Conservation (phyloP, 106 monocot genomes). For the Dendrobium huoshanense region DNA sequence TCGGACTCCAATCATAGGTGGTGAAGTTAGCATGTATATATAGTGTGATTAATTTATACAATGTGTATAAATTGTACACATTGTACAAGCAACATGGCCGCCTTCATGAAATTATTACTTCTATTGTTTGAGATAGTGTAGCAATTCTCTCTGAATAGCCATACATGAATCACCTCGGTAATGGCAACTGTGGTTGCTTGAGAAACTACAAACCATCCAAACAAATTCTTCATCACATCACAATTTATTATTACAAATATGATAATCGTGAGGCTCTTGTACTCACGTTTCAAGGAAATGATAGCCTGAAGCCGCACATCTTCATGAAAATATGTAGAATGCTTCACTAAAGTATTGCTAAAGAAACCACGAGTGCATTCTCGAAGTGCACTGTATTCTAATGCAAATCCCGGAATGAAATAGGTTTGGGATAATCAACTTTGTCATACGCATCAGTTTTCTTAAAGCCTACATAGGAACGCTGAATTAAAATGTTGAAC, state of each 20-base stretch:
- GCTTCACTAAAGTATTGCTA: constrained; percentile 79
- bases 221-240: background rate
- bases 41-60: too few species aligned
- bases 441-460: background rate
- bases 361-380: constrained; percentile 99
- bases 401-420: constrained; percentile 64
- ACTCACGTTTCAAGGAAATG: constrained; percentile 79
- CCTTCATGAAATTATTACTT: too few species aligned
- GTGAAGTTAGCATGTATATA: too few species aligned
- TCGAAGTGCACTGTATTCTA: constrained; percentile 91
- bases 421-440: background rate
- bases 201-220: too few species aligned
- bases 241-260: background rate
- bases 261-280: background rate
- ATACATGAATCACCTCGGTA: too few species aligned
- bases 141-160: too few species aligned
- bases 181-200: too few species aligned
- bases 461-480: background rate
- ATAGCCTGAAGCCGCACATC: constrained; percentile 97
- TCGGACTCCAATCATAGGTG: too few species aligned
- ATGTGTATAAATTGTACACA: too few species aligned
- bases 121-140: too few species aligned
- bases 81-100: too few species aligned
- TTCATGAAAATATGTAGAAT: constrained; percentile 92
- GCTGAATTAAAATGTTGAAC: background rate